A percentile compares a stretch with the other conserved stretches of the same genome.
phyloP scores from a whole-genome alignment of 495 filamentous ascomycete genomes.

The Talaromyces thailandensis region DNA sequence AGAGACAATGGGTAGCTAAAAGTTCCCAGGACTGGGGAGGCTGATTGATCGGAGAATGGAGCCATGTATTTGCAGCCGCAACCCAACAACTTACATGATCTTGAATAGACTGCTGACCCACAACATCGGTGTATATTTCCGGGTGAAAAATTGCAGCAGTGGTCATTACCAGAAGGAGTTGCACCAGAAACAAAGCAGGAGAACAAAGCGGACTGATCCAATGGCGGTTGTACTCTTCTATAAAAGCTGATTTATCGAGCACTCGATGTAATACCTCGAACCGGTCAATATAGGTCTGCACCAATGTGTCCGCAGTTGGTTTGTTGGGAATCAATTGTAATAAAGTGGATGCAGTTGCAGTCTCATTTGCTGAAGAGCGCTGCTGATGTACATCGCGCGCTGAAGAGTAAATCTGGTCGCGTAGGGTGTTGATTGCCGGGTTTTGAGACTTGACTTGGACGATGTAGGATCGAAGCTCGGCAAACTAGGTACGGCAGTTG shows the following conservation, averaged over 20 bases:
- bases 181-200: not conserved
- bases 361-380: not conserved
- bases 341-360: not conserved
- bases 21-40: not conserved
- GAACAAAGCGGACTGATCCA: conserved; percentile 1
- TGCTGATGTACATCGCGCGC: conserved; percentile 6
- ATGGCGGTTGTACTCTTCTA: conserved; percentile 9
- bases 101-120: not conserved
- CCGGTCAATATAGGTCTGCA: conserved; percentile 10
- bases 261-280: conserved; percentile 10
- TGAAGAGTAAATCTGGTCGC: conserved; percentile 8
- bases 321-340: conserved; percentile 8
- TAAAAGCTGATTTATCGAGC: conserved; percentile 7
- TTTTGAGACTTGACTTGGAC: conserved; percentile 6
- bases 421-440: conserved; percentile 8
- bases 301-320: conserved; percentile 6
- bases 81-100: not conserved
- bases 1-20: not conserved
- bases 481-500: conserved; percentile 6
- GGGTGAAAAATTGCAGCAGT: conserved; percentile 3
- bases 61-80: not conserved
- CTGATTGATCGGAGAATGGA: not conserved
- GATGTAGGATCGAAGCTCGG: conserved; percentile 10
- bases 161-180: not conserved
- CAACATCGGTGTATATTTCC: not conserved